phyloP scores from a whole-genome alignment of 1,284 basidiomycete genomes.

The Phellinidium pouzarii region DNA sequence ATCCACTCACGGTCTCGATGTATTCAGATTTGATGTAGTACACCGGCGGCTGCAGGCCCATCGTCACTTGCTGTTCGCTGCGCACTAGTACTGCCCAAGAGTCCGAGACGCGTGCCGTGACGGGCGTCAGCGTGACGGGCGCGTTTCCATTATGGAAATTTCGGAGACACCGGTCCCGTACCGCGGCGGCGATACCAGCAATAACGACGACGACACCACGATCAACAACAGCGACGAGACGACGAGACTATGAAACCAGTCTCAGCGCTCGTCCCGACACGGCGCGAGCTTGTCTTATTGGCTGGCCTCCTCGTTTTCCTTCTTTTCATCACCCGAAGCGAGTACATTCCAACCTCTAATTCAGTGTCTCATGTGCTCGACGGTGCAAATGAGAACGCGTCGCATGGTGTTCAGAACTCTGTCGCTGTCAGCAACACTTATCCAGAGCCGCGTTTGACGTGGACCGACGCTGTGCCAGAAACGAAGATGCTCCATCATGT shows the following conservation, averaged over 20 bases:
- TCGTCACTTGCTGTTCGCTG: no score
- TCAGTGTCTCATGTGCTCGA: background rate
- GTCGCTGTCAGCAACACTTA: background rate
- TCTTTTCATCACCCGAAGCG: constrained; percentile 7
- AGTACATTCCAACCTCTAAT: background rate
- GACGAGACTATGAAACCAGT: constrained; percentile 1
- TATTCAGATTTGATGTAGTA: constrained; percentile 27
- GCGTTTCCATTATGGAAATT: background rate
- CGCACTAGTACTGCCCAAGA: no score
- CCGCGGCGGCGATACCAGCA: background rate
- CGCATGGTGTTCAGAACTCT: background rate
- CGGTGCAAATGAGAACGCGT: no score
- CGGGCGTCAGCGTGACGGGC: background rate
- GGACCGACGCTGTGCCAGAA: constrained; percentile 15
- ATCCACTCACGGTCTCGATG: constrained; percentile 27
- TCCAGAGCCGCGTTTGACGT: constrained; percentile 13
- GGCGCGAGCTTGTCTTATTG: constrained; percentile 14
- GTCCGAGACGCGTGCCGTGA: no score
- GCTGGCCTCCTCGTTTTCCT: constrained; percentile 1
- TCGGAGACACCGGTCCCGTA: no score
- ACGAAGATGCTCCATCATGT: constrained; percentile 16
- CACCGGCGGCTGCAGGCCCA: constrained; percentile 19
- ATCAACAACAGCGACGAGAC: background rate
- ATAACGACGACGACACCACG: background rate
- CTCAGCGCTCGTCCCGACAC: constrained; percentile 12